Conservation (phyloP, 1,284 basidiomycete species). For the Phylloporus sp. region DNA sequence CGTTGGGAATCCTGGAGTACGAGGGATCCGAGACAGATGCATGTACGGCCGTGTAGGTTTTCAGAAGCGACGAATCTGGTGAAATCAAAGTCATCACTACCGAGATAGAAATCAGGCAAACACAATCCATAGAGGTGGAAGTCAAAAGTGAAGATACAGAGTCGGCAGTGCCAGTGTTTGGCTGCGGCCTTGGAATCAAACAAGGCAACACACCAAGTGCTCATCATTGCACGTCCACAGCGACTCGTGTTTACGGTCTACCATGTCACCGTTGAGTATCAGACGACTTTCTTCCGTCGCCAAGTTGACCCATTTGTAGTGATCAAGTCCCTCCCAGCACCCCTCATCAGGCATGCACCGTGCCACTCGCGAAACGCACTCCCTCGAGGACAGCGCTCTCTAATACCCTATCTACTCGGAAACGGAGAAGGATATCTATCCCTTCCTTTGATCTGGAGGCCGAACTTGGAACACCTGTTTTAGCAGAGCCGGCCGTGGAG, state of each 20-base stretch:
- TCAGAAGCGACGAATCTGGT: too few relatives aligned
- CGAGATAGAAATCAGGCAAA: too few relatives aligned
- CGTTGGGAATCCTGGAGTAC: too few relatives aligned
- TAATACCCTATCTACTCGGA: constrained; percentile 35
- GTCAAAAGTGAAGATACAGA: too few relatives aligned
- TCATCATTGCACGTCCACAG: neutral
- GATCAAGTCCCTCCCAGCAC: constrained; percentile 30
- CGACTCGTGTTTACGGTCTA: neutral
- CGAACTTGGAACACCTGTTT: constrained; percentile 21
- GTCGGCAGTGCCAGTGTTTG: too few relatives aligned
- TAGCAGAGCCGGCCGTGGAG: constrained; percentile 28
- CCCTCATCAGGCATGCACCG: constrained; percentile 33
- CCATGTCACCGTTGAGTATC: constrained; percentile 38
- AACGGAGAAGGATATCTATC: constrained; percentile 37
- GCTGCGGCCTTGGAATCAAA: constrained; percentile 32
- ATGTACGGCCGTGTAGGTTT: too few relatives aligned
- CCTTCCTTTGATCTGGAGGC: constrained; percentile 36
- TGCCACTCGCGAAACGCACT: constrained; percentile 35
- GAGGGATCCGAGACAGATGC: too few relatives aligned
- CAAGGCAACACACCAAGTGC: constrained; percentile 14
- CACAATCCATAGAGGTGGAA: too few relatives aligned
- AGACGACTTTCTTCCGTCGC: constrained; percentile 7
- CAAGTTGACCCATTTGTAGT: constrained; percentile 28
- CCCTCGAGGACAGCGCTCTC: constrained; percentile 36
- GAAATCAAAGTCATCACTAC: too few relatives aligned